A percentile compares a stretch with the other conserved stretches of the same genome.
Conservation (phyloP, 345 rosid species). For the Linum trigynum region DNA sequence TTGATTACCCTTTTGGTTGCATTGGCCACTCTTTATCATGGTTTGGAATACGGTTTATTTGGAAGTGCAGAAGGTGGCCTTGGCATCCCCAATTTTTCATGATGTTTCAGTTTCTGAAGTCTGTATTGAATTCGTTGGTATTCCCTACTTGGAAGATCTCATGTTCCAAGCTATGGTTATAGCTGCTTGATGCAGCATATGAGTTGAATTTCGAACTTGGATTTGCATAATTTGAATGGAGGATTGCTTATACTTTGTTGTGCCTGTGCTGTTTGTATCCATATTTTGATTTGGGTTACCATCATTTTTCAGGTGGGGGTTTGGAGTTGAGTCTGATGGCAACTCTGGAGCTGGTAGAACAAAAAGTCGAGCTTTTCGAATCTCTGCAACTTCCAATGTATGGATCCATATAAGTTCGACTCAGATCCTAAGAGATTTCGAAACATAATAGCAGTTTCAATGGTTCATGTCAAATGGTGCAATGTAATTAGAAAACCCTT, state of each 20-base stretch:
- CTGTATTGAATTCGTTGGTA: too few species aligned
- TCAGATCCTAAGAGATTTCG: slow-evolving; percentile 26
- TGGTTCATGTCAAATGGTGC: background rate
- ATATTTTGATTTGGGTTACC: background rate
- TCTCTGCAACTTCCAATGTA: slow-evolving; percentile 72
- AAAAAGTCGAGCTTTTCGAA: slow-evolving; percentile 45
- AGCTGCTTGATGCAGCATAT: background rate
- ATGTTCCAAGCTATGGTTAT: too few species aligned
- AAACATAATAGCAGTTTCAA: slow-evolving; percentile 12
- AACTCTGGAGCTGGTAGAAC: slow-evolving; percentile 23
- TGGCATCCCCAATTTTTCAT: too few species aligned
- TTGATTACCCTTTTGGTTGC: too few species aligned
- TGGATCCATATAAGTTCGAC: slow-evolving; percentile 9
- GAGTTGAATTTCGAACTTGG: background rate
- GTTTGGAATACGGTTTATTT: too few species aligned
- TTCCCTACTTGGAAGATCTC: background rate
- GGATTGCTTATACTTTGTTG: background rate
- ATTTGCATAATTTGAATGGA: background rate
- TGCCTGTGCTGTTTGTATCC: background rate
- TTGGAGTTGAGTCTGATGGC: slow-evolving; percentile 28
- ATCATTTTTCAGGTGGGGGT: slow-evolving; percentile 32
- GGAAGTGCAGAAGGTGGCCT: too few species aligned
- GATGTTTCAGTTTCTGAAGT: too few species aligned
- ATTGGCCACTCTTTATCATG: too few species aligned
- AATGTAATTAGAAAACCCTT: slow-evolving; percentile 4